Percentiles rank a stretch among this genome's conserved stretches.
Evolutionary conservation across 2,329 filamentous ascomycete genomes (phyloP).

Genomic region (Hansfordia pulvinata): DNA sequence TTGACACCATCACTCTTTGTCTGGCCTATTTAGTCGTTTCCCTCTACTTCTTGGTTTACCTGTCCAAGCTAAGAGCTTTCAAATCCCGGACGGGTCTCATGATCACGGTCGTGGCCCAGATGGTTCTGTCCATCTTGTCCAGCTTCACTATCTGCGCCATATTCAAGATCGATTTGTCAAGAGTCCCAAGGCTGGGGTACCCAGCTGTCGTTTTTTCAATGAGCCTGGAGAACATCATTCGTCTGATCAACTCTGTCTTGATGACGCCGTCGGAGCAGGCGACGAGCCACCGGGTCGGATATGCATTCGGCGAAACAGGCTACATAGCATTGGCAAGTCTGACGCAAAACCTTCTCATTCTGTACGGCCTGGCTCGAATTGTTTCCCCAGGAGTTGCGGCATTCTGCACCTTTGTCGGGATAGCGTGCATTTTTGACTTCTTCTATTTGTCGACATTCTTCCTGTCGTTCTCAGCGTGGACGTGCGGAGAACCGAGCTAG

Average conservation of each 20-base stretch:
- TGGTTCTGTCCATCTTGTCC: slow-evolving; percentile 58
- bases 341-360: slow-evolving; percentile 52
- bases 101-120: slow-evolving; percentile 56
- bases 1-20: slow-evolving; percentile 50
- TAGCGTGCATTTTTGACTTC: slow-evolving; percentile 65
- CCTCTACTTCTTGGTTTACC: slow-evolving; percentile 50
- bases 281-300: slow-evolving; percentile 55
- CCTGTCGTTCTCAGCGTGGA: slow-evolving; percentile 68
- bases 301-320: slow-evolving; percentile 61
- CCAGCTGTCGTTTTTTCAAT: slow-evolving; percentile 65
- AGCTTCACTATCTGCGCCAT: slow-evolving; percentile 71
- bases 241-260: slow-evolving; percentile 66
- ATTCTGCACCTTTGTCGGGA: slow-evolving; percentile 63
- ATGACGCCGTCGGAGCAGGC: slow-evolving; percentile 55
- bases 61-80: slow-evolving; percentile 58
- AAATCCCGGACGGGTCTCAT: slow-evolving; percentile 65
- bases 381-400: slow-evolving; percentile 59
- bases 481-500: slow-evolving; percentile 61
- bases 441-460: slow-evolving; percentile 73
- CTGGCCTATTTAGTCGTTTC: slow-evolving; percentile 51
- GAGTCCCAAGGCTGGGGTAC: slow-evolving; percentile 61
- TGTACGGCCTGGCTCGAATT: slow-evolving; percentile 50
- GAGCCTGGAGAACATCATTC: slow-evolving; percentile 67
- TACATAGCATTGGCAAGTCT: slow-evolving; percentile 56
- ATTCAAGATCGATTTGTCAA: slow-evolving; percentile 60